These are phyloP conservation scores for Pythium oligandrum DNA, from an alignment of 352 stramenopile genomes.

Conservation along the genomic window DNA sequence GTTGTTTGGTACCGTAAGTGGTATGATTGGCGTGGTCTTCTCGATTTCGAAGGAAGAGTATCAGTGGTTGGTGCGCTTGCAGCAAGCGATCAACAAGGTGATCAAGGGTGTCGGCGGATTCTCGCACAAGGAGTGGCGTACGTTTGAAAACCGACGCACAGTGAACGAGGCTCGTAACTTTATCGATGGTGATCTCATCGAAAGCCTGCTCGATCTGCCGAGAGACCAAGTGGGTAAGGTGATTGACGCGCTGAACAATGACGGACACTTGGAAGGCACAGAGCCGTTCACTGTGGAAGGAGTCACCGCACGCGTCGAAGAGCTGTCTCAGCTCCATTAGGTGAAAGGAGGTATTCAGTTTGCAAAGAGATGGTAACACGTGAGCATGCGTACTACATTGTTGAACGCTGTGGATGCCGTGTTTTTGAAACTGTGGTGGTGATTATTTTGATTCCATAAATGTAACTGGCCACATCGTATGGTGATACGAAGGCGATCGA, in stretches of 20 bases:
- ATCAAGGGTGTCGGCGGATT: constrained; percentile 92
- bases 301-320: constrained; percentile 67
- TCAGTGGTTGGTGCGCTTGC: constrained; percentile 87
- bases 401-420: no score
- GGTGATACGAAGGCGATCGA: no score
- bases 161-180: constrained; percentile 89
- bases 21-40: constrained; percentile 93
- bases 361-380: constrained; percentile 3
- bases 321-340: constrained; percentile 75
- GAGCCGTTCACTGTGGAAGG: constrained; percentile 61
- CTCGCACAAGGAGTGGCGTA: constrained; percentile 90
- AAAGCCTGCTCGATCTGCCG: constrained; percentile 93
- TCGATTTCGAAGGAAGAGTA: constrained; percentile 90
- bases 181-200: constrained; percentile 94
- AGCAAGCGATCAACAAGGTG: constrained; percentile 85
- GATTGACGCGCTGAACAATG: constrained; percentile 90
- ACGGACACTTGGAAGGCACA: constrained; percentile 64
- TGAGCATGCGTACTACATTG: neutral
- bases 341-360: neutral
- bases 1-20: constrained; percentile 94
- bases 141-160: constrained; percentile 88
- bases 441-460: no score
- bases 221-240: constrained; percentile 88
- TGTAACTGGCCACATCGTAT: no score
- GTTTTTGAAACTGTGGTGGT: no score